Base-by-base conservation (phyloP, 139 green algal species). In the Ulvella scutata region DNA sequence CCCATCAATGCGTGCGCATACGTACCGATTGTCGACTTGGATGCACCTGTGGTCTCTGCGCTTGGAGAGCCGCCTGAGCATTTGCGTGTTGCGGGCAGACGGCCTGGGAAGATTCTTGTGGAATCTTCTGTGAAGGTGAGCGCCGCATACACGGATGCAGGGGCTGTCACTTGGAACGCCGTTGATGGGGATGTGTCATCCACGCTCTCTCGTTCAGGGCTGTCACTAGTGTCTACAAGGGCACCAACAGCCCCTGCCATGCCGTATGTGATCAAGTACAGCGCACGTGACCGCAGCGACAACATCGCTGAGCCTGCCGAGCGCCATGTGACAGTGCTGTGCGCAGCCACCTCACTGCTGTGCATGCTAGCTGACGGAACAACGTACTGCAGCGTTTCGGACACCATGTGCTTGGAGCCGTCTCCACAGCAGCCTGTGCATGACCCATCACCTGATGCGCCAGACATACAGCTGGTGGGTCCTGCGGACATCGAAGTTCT, bases 251-350 rank as follows among this genome's bases (percentile, higher is more conserved):
- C 76, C 20, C 31, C 72, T 4, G 43, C 39, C 51, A 37, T 36
- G 37, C 80, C 80, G 3, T 85, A 61, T 73, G 59, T 79, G 33
- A 76, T 85, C 43, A 76, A 75, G n/a, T 85, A 82, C 74, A 73
- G 80, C 72, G 80, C 78, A 1, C 62, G 28, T 36, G 80, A 85
- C 72, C 72, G 74, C 21, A 62, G 35, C n/a, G 80, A 77, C 40
- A 85, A 85, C 72, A 43, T 38, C 4, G 74, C 78, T 3, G 37
- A 3, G 1, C 38, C 35, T 20, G 62, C 76, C 37, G 77, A 75
- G 43, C 80, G 80, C 3, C 77, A 80, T 34, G 77, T 85, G 76
- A 79, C 77, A 39, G 80, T 85, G 38, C 21, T 51, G 26, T 85
- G 80, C 74, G 72, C 80, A 7, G 21, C 7, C 4, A 26, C 13